These are phyloP conservation scores for Craspedostauros australis DNA, from an alignment of 108 stramenopile genomes.

Conservation along the genomic window DNA sequence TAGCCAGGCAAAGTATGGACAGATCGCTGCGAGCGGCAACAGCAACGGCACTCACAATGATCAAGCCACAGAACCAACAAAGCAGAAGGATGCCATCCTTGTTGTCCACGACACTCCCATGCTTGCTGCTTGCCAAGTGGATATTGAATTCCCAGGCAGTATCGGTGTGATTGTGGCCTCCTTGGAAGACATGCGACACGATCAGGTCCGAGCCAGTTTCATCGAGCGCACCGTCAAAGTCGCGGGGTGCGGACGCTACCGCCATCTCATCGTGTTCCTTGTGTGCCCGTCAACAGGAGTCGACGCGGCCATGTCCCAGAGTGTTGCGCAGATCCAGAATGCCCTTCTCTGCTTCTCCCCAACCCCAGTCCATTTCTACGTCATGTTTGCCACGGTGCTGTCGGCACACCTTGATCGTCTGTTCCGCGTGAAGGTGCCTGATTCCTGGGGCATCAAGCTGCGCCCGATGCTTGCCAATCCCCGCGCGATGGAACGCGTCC, in stretches of 20 bases:
- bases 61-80: no score
- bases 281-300: constrained; percentile 35
- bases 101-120: constrained; percentile 53
- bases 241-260: constrained; percentile 43
- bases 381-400: constrained; percentile 29
- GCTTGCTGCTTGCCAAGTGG: constrained; percentile 44
- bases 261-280: constrained; percentile 38
- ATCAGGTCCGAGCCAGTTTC: constrained; percentile 4
- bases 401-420: constrained; percentile 31
- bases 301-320: constrained; percentile 12
- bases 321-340: constrained; percentile 46
- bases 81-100: no score
- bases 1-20: neutral
- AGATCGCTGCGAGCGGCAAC: neutral
- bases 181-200: constrained; percentile 27
- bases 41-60: neutral
- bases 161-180: constrained; percentile 41
- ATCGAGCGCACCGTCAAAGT: constrained; percentile 24
- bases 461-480: neutral
- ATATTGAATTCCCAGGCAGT: constrained; percentile 48
- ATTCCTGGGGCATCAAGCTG: neutral
- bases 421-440: neutral
- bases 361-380: constrained; percentile 33
- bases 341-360: constrained; percentile 27
- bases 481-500: constrained; percentile 21